Conservation (phyloP, 1,284 basidiomycete genomes). For the Ganoderma multipileum region DNA sequence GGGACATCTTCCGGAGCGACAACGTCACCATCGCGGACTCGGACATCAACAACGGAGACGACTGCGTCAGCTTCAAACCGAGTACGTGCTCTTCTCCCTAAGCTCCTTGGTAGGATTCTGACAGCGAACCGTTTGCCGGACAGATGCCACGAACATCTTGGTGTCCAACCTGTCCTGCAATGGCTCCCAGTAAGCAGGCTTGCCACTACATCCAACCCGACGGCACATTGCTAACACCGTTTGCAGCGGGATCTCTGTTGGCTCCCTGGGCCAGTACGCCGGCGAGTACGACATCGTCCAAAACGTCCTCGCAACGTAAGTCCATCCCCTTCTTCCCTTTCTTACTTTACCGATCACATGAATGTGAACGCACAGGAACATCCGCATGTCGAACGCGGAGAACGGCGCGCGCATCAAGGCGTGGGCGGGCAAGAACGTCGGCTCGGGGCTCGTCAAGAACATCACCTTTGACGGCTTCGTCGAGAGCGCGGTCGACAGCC, state of each 20-base stretch:
- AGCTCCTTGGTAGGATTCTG: neutral
- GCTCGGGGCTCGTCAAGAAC: slow-evolving; percentile 46
- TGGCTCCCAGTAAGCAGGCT: slow-evolving; percentile 45
- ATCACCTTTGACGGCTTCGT: slow-evolving; percentile 48
- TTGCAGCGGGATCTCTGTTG: slow-evolving; percentile 52
- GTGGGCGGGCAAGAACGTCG: slow-evolving; percentile 44
- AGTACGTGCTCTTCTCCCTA: slow-evolving; percentile 33
- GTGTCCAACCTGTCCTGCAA: slow-evolving; percentile 53
- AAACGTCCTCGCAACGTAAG: slow-evolving; percentile 49
- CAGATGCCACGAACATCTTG: slow-evolving; percentile 49
- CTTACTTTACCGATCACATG: neutral
- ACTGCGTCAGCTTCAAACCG: slow-evolving; percentile 55
- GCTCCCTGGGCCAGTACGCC: slow-evolving; percentile 55
- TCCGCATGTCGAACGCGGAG: slow-evolving; percentile 55
- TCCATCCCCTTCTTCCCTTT: neutral
- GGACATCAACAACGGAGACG: slow-evolving; percentile 43
- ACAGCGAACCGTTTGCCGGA: neutral
- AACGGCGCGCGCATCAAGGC: slow-evolving; percentile 62
- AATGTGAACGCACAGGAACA: slow-evolving; percentile 39
- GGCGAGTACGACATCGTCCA: slow-evolving; percentile 57
- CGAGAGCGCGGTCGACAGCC: slow-evolving; percentile 50
- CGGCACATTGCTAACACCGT: neutral
- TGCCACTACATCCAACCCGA: too few relatives aligned
- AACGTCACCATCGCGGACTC: slow-evolving; percentile 41
- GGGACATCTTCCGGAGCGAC: slow-evolving; percentile 63